Percentiles rank a stretch among this genome's conserved stretches.
phyloP scores from a whole-genome alignment of 164 flowering plant species.

The Amborella trichopoda region DNA sequence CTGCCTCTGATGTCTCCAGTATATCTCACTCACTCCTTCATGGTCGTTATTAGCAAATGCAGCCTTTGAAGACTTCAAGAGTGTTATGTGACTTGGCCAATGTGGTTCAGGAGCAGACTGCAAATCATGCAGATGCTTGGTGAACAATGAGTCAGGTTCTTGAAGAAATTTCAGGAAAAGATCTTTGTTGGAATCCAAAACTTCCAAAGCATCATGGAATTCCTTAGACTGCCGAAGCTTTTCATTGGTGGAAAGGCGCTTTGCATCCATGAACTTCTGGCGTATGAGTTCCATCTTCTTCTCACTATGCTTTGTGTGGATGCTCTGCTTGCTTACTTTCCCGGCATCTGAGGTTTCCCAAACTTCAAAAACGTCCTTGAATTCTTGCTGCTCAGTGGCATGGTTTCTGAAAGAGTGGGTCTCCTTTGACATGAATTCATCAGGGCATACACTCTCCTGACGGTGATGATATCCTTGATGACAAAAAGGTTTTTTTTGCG shows the following conservation, averaged over 20 bases:
- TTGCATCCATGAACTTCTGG: slow-evolving; percentile 52
- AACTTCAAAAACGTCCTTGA: slow-evolving; percentile 90
- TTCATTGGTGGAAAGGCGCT: slow-evolving; percentile 47
- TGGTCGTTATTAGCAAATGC: slow-evolving; percentile 1
- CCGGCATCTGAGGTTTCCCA: slow-evolving; percentile 19
- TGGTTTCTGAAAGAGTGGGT: slow-evolving; percentile 25
- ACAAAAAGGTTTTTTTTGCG: slow-evolving; percentile 6
- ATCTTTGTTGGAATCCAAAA: slow-evolving; percentile 52
- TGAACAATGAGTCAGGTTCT: slow-evolving; percentile 66
- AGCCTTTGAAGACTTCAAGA: slow-evolving; percentile 21
- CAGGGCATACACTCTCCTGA: too few relatives aligned
- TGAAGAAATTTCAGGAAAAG: slow-evolving; percentile 53
- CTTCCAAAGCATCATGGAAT: slow-evolving; percentile 51
- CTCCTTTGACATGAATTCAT: slow-evolving; percentile 9
- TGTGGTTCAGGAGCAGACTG: slow-evolving; percentile 19
- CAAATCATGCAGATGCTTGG: slow-evolving; percentile 51
- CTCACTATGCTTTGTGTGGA: slow-evolving; percentile 20
- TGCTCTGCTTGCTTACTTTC: slow-evolving; percentile 6
- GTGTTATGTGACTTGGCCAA: slow-evolving; percentile 17
- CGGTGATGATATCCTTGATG: not conserved
- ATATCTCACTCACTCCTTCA: slow-evolving; percentile 7
- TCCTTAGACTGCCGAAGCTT: slow-evolving; percentile 49
- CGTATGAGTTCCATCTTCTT: slow-evolving; percentile 36
- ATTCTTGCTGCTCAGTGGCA: slow-evolving; percentile 41
- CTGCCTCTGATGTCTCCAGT: slow-evolving; percentile 18